phyloP scores from a whole-genome alignment of 805 yeast genomes.

The Candida morakotiae region DNA sequence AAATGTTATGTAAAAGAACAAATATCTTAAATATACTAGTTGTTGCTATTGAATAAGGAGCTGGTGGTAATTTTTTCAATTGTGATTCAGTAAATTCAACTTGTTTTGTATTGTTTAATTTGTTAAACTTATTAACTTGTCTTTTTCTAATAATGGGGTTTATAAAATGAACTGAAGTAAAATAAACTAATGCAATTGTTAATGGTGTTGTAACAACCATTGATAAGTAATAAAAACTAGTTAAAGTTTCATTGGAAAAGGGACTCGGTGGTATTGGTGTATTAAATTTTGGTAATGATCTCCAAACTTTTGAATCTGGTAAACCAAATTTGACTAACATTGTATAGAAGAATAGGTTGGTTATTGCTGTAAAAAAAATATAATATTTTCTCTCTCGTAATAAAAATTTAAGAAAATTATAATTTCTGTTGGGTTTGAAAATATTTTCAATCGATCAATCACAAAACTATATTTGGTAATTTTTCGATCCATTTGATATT shows the following conservation, averaged over 20 bases:
- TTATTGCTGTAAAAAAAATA: neutral
- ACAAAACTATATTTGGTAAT: too few relatives aligned
- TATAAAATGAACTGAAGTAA: conserved; percentile 50
- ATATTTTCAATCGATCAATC: too few relatives aligned
- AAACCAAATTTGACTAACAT: conserved; percentile 28
- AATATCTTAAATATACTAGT: conserved; percentile 45
- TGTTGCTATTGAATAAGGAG: conserved; percentile 49
- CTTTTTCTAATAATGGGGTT: conserved; percentile 47
- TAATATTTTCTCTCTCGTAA: too few relatives aligned
- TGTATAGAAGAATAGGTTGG: too few relatives aligned
- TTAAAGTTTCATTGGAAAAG: conserved; percentile 25
- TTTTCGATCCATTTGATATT: too few relatives aligned
- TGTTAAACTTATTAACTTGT: conserved; percentile 34
- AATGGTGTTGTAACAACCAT: conserved; percentile 53
- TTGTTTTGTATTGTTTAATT: conserved; percentile 5
- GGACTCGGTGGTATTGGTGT: conserved; percentile 33
- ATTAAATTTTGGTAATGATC: conserved; percentile 22
- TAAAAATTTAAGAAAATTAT: too few relatives aligned
- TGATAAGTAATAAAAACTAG: conserved; percentile 33
- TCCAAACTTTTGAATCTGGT: conserved; percentile 29
- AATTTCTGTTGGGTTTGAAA: too few relatives aligned
- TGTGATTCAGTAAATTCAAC: conserved; percentile 12
- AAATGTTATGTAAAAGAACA: conserved; percentile 57
- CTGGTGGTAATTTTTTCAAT: conserved; percentile 42
- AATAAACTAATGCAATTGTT: conserved; percentile 55